A percentile compares a stretch with the other conserved stretches of the same genome.
phyloP scores from a whole-genome alignment of 805 yeast genomes.

The Candida suzukii region DNA sequence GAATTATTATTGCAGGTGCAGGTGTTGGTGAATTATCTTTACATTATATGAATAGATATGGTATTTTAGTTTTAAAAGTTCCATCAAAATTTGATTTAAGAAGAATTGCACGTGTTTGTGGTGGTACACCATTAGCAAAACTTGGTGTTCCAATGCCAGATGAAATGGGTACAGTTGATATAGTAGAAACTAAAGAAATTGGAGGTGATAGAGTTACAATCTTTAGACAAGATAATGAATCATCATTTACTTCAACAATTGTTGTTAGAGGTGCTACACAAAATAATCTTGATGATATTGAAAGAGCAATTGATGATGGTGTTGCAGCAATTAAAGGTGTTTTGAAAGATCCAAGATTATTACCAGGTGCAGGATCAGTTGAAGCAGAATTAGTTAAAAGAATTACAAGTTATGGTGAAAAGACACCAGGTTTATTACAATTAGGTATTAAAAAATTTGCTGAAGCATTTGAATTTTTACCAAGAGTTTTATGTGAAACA shows the following conservation, averaged over 20 bases:
- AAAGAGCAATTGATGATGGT: constrained; percentile 96
- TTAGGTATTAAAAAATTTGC: constrained; percentile 93
- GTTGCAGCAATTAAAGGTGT: constrained; percentile 87
- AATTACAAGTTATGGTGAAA: constrained; percentile 81
- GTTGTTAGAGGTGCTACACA: constrained; percentile 95
- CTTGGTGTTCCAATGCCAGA: constrained; percentile 94
- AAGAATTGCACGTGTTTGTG: constrained; percentile 92
- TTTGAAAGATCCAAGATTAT: constrained; percentile 69
- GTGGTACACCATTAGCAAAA: constrained; percentile 93
- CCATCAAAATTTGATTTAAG: constrained; percentile 92
- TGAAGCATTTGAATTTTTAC: constrained; percentile 89
- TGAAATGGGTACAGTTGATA: constrained; percentile 83
- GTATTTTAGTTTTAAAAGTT: constrained; percentile 78
- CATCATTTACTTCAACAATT: constrained; percentile 84
- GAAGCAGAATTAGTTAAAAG: constrained; percentile 83
- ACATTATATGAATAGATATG: constrained; percentile 85
- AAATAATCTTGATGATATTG: constrained; percentile 87
- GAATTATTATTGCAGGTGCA: constrained; percentile 90
- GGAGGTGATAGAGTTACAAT: constrained; percentile 97
- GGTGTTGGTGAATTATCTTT: constrained; percentile 88
- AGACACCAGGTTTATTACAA: constrained; percentile 88
- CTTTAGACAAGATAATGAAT: constrained; percentile 64
- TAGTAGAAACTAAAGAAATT: constrained; percentile 86
- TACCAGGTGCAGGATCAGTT: constrained; percentile 95
- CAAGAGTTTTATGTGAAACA: constrained; percentile 89